Evolutionary conservation across 2,329 filamentous ascomycete species (phyloP).

Genomic region (Colletotrichum simmondsii): DNA sequence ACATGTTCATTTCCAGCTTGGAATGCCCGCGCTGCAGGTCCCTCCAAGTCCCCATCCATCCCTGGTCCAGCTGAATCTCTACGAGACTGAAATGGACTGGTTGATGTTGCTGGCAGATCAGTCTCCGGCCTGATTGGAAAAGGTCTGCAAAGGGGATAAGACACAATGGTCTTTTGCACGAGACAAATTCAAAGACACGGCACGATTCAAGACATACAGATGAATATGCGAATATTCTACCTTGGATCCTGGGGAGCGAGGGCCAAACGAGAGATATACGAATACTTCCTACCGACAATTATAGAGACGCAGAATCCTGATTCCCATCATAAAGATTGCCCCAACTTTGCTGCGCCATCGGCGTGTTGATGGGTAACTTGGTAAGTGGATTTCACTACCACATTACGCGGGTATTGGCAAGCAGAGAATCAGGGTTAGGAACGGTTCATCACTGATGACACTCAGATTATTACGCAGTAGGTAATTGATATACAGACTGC

Average conservation of each 20-base stretch:
- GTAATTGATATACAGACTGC: too few species aligned
- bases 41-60: not conserved
- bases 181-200: not conserved
- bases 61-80: not conserved
- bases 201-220: not conserved
- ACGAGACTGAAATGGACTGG: not conserved
- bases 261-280: not conserved
- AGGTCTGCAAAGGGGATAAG: not conserved
- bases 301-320: not conserved
- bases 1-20: slow-evolving; percentile 3
- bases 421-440: not conserved
- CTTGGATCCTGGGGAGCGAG: not conserved
- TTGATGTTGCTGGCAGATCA: not conserved
- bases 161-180: not conserved
- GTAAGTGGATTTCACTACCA: slow-evolving; percentile 13
- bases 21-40: not conserved
- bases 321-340: slow-evolving; percentile 5
- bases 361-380: not conserved
- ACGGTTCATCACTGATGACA: not conserved
- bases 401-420: slow-evolving; percentile 1
- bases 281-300: too few species aligned
- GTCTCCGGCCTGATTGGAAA: not conserved
- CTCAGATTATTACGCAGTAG: too few species aligned
- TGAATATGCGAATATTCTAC: not conserved
- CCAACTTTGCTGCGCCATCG: not conserved